Conservation (phyloP, 2,329 filamentous ascomycete genomes). For the Neonectria sp. region DNA sequence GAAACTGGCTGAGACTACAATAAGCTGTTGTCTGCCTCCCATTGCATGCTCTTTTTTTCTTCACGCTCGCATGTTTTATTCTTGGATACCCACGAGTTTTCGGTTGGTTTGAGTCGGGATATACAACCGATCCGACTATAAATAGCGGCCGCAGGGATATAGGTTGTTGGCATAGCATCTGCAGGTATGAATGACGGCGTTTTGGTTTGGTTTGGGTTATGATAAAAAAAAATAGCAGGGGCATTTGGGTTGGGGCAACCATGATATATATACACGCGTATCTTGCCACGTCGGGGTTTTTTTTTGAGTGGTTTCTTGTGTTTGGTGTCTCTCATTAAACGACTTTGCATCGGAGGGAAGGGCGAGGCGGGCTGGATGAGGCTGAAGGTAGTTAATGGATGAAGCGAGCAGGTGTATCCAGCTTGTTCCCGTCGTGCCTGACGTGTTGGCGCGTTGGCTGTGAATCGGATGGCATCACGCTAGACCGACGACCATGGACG, state of each 20-base stretch:
- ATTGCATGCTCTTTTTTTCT: slow-evolving; percentile 5
- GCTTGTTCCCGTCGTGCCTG: no score
- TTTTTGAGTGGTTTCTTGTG: not conserved
- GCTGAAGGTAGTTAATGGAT: not conserved
- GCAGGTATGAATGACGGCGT: slow-evolving; percentile 19
- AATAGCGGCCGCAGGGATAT: not conserved
- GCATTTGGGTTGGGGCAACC: slow-evolving; percentile 12
- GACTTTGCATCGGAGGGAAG: not conserved
- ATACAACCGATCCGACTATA: slow-evolving; percentile 4
- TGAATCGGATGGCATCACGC: not conserved
- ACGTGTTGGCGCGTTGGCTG: no score
- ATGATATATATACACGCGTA: slow-evolving; percentile 8
- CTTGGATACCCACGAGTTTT: slow-evolving; percentile 30
- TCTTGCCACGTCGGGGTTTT: not conserved
- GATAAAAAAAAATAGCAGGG: slow-evolving; percentile 19
- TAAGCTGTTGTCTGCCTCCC: not conserved
- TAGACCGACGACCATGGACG: not conserved
- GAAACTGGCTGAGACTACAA: slow-evolving; percentile 5
- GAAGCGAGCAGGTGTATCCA: not conserved
- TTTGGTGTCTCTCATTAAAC: not conserved
- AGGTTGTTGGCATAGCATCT: not conserved
- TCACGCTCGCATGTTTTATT: slow-evolving; percentile 7
- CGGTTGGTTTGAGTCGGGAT: slow-evolving; percentile 8
- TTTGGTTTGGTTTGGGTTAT: slow-evolving; percentile 15
- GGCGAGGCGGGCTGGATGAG: not conserved